phyloP scores from a whole-genome alignment of 129 eudicot species.

The Flaveria linearis region DNA sequence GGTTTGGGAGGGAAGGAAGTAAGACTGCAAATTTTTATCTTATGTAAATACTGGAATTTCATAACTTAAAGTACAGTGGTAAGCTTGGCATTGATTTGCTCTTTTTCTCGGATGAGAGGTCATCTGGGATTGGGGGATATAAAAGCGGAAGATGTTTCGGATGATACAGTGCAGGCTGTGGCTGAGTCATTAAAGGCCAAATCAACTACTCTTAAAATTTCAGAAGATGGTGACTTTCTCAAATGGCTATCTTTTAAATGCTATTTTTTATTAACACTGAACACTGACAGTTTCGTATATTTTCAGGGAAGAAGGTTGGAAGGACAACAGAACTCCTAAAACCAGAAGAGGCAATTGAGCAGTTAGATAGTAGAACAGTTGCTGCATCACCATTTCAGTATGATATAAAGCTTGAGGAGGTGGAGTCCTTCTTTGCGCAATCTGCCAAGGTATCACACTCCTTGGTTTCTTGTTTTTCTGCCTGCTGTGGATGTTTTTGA shows the following conservation, averaged over 20 bases:
- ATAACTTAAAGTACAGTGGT: slow-evolving; percentile 71
- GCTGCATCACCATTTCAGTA: slow-evolving; percentile 86
- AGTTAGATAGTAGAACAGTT: slow-evolving; percentile 72
- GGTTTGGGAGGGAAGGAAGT: not conserved
- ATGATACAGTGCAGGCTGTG: slow-evolving; percentile 72
- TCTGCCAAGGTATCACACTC: slow-evolving; percentile 55
- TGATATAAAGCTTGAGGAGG: slow-evolving; percentile 80
- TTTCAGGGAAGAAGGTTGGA: slow-evolving; percentile 76
- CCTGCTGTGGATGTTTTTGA: not conserved
- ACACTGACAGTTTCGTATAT: not conserved
- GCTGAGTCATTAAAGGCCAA: slow-evolving; percentile 65
- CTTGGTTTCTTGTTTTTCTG: not conserved
- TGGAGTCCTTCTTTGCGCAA: slow-evolving; percentile 72
- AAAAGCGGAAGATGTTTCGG: slow-evolving; percentile 71
- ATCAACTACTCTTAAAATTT: slow-evolving; percentile 64
- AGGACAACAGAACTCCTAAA: slow-evolving; percentile 67
- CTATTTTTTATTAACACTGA: not conserved
- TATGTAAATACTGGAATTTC: slow-evolving; percentile 27
- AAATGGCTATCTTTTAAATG: not conserved
- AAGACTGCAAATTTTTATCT: not conserved
- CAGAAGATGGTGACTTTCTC: slow-evolving; percentile 71
- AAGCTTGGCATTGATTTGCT: slow-evolving; percentile 82
- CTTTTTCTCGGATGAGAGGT: slow-evolving; percentile 85
- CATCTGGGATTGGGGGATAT: slow-evolving; percentile 72
- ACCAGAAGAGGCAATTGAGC: slow-evolving; percentile 84